phyloP scores from a whole-genome alignment of 2,329 filamentous ascomycete genomes.

The Penicillium fuscoglaucum region DNA sequence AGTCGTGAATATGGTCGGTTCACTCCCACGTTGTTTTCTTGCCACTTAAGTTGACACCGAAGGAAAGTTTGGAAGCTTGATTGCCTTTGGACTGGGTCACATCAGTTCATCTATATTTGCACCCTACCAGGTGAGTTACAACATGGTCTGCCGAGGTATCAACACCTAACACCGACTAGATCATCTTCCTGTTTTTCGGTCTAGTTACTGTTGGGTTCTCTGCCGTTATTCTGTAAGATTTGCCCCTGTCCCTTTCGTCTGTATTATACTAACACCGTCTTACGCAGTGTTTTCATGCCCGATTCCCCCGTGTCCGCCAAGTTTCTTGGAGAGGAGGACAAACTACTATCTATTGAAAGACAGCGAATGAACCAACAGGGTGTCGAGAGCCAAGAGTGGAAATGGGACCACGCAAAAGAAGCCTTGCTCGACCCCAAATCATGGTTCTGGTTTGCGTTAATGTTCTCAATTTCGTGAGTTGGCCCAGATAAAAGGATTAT shows the following conservation, averaged over 20 bases:
- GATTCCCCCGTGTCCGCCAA: conserved; percentile 63
- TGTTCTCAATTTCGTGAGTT: conserved; percentile 55
- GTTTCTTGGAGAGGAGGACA: conserved; percentile 59
- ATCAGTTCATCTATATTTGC: conserved; percentile 47
- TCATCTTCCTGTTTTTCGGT: conserved; percentile 43
- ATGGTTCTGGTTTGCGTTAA: conserved; percentile 58
- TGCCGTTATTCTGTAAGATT: conserved; percentile 48
- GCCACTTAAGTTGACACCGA: not conserved
- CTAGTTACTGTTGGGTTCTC: conserved; percentile 55
- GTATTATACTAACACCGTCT: not conserved
- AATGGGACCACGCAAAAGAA: conserved; percentile 57
- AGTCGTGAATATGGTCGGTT: conserved; percentile 52
- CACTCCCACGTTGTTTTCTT: not conserved
- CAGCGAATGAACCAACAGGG: conserved; percentile 53
- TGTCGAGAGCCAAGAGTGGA: conserved; percentile 47
- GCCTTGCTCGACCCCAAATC: conserved; percentile 59
- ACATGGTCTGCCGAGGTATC: too few species aligned
- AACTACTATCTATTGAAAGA: conserved; percentile 58
- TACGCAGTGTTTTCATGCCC: conserved; percentile 54
- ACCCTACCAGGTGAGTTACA: conserved; percentile 51
- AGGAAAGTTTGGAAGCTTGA: conserved; percentile 50
- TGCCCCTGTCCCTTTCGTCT: not conserved
- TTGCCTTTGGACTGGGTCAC: conserved; percentile 55
- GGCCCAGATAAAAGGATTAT: not conserved
- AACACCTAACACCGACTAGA: conserved; percentile 18